Percentiles rank a stretch among this genome's conserved stretches.
These are phyloP conservation scores for Aspergillus sp. DNA, from an alignment of 2,329 filamentous ascomycete genomes.

Conservation along the genomic window DNA sequence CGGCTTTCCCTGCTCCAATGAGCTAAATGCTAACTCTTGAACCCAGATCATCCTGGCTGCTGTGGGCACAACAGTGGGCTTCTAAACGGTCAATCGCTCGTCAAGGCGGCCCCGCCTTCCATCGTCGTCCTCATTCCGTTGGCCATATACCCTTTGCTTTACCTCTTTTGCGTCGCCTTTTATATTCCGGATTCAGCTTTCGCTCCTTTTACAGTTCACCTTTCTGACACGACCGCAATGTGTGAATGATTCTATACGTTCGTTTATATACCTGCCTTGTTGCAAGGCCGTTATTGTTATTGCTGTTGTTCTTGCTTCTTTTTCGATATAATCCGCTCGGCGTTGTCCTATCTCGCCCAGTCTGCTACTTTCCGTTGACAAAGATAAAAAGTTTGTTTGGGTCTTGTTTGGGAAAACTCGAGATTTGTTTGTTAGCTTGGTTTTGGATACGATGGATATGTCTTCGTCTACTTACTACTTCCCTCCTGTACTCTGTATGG, in stretches of 20 bases:
- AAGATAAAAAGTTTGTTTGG: too few relatives aligned
- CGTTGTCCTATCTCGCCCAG: background rate
- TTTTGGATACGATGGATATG: background rate
- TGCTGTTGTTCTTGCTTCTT: constrained; percentile 1
- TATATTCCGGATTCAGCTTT: background rate
- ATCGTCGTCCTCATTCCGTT: constrained; percentile 1
- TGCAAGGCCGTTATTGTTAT: constrained; percentile 1
- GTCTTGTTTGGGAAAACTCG: too few relatives aligned
- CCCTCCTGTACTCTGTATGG: background rate
- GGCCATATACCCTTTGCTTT: constrained; percentile 4
- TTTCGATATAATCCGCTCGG: background rate
- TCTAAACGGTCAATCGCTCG: constrained; percentile 12
- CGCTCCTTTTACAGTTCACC: constrained; percentile 1
- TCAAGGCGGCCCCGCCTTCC: background rate
- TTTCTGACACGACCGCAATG: constrained; percentile 25
- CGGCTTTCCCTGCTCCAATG: background rate
- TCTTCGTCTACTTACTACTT: background rate
- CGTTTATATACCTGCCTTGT: constrained; percentile 2
- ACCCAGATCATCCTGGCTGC: constrained; percentile 22
- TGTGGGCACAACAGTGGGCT: constrained; percentile 27
- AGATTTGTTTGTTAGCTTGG: background rate
- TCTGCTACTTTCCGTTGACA: background rate
- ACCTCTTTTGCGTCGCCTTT: constrained; percentile 1
- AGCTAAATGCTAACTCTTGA: constrained; percentile 4
- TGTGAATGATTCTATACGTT: constrained; percentile 22